Conservation (phyloP, 2,329 filamentous ascomycete genomes). For the Claviceps arundinis region DNA sequence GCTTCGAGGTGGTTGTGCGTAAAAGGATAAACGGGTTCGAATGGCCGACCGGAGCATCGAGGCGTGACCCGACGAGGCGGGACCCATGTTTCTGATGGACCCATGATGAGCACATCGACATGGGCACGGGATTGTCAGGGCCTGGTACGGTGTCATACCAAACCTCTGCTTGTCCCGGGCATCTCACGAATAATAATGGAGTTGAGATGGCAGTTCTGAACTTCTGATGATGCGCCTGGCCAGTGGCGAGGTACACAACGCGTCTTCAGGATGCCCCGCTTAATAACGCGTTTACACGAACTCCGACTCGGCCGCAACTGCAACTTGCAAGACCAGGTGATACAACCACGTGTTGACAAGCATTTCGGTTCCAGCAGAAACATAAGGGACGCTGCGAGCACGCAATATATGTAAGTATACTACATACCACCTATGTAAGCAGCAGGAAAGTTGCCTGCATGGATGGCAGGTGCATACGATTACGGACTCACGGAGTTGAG, state of each 20-base stretch:
- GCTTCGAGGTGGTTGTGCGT: not conserved
- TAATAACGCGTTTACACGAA: not conserved
- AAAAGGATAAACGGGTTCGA: not conserved
- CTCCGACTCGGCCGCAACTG: conserved; percentile 2
- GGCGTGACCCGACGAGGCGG: not conserved
- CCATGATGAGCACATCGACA: not conserved
- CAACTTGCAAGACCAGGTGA: not conserved
- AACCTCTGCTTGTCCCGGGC: not conserved
- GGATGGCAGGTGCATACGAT: no score
- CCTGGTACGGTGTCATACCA: not conserved
- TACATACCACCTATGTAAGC: not conserved
- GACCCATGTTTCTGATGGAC: not conserved
- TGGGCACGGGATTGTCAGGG: not conserved
- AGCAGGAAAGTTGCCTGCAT: no score
- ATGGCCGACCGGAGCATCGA: not conserved
- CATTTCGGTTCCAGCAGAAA: not conserved
- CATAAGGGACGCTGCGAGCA: not conserved
- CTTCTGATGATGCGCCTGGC: not conserved
- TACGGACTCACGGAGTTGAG: no score
- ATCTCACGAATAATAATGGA: not conserved
- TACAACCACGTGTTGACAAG: not conserved
- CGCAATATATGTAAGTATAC: not conserved
- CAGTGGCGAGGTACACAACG: not conserved
- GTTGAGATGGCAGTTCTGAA: not conserved
- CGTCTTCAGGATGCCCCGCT: not conserved